These are phyloP conservation scores for Inonotus hispidus DNA, from an alignment of 1,284 basidiomycete genomes.

Conservation along the genomic window DNA sequence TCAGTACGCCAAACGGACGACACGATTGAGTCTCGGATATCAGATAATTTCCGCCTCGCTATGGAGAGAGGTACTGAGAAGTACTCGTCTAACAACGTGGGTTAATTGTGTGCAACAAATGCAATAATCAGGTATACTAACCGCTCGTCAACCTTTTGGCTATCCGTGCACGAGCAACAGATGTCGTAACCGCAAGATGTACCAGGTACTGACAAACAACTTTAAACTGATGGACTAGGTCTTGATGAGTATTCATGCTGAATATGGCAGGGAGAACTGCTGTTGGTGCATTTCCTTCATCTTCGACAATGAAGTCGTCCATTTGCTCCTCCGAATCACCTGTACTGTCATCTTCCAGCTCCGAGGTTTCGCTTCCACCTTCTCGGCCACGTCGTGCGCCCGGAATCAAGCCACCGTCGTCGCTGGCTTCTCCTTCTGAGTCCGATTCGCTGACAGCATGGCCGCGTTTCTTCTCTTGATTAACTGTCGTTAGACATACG, in stretches of 20 bases:
- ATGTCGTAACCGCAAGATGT: conserved; percentile 61
- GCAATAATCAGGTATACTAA: conserved; percentile 25
- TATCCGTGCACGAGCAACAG: conserved; percentile 16
- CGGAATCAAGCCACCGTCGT: conserved; percentile 26
- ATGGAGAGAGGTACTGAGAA: conserved; percentile 63
- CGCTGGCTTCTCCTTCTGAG: conserved; percentile 30
- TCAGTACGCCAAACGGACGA: conserved; percentile 74
- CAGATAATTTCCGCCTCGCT: conserved; percentile 58
- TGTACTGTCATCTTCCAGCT: conserved; percentile 26
- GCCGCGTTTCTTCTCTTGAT: conserved; percentile 44
- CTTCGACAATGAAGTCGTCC: conserved; percentile 68
- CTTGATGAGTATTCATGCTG: conserved; percentile 72
- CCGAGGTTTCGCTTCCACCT: conserved; percentile 18
- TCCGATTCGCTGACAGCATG: conserved; percentile 34
- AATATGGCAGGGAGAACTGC: conserved; percentile 65
- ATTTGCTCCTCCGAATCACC: conserved; percentile 35
- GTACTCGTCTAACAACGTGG: conserved; percentile 44
- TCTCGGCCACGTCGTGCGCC: conserved; percentile 26
- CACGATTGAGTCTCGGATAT: conserved; percentile 66
- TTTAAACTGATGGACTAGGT: conserved; percentile 73
- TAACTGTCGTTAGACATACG: conserved; percentile 8
- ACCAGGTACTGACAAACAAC: conserved; percentile 83
- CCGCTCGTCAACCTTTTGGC: conserved; percentile 30
- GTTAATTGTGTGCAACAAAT: conserved; percentile 17
- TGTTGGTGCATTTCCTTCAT: conserved; percentile 41